Percentiles rank a stretch among this genome's conserved stretches.
phyloP scores from a whole-genome alignment of 495 filamentous ascomycete species.

The Parathielavia appendiculata region DNA sequence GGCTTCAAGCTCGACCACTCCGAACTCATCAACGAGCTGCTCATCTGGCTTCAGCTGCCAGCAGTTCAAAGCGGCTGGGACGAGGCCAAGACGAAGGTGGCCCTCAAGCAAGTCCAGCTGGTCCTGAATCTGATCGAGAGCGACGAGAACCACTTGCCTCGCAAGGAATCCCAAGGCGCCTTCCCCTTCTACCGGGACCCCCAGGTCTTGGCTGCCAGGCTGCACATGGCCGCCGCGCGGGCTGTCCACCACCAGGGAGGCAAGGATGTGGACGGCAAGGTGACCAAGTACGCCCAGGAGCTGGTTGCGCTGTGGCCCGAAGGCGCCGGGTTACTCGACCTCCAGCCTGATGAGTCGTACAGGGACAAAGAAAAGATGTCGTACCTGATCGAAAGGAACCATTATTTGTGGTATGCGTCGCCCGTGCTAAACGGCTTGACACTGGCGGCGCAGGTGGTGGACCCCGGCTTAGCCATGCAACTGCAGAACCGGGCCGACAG shows the following conservation, averaged over 20 bases:
- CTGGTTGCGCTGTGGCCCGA: constrained; percentile 37
- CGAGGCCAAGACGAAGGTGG: constrained; percentile 29
- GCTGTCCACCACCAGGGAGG: constrained; percentile 24
- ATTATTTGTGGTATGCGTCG: constrained; percentile 26
- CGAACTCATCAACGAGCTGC: constrained; percentile 42
- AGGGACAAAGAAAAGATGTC: constrained; percentile 9
- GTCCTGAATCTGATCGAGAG: constrained; percentile 50
- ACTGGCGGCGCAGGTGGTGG: constrained; percentile 34
- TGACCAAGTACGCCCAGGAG: constrained; percentile 33
- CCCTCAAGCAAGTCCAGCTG: constrained; percentile 44
- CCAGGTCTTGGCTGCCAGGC: constrained; percentile 32
- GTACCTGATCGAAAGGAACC: constrained; percentile 28
- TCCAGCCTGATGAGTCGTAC: constrained; percentile 31
- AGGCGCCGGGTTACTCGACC: constrained; percentile 26
- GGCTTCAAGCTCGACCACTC: constrained; percentile 44
- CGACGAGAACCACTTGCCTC: constrained; percentile 35
- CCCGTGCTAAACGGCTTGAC: constrained; percentile 41
- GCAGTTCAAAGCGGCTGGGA: constrained; percentile 44
- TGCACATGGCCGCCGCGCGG: constrained; percentile 38
- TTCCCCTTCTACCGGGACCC: constrained; percentile 37
- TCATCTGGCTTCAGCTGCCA: constrained; percentile 47
- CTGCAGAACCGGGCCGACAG: constrained; percentile 26
- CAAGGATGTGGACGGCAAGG: constrained; percentile 25
- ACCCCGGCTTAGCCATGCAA: constrained; percentile 31
- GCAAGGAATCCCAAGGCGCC: background rate